phyloP scores from a whole-genome alignment of 2,329 filamentous ascomycete genomes.

The Claviceps africana region DNA sequence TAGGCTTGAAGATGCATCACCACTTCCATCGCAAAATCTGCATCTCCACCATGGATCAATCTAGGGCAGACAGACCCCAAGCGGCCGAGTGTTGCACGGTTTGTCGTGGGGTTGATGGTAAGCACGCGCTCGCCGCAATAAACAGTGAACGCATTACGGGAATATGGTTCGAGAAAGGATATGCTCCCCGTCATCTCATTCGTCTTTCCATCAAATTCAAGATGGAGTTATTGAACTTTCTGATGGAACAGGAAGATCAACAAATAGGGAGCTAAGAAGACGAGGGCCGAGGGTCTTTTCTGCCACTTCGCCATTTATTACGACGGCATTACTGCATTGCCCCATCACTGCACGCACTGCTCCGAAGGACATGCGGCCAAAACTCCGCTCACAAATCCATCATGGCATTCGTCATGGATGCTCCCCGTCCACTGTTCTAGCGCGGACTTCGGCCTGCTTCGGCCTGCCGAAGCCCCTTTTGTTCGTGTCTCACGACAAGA shows the following conservation, averaged over 20 bases:
- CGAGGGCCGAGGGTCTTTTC: neutral
- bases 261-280: neutral
- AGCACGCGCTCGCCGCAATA: neutral
- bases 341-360: no score
- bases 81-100: neutral
- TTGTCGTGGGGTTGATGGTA: neutral
- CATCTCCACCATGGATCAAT: no score
- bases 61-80: no score
- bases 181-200: neutral
- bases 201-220: neutral
- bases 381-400: neutral
- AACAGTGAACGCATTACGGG: neutral
- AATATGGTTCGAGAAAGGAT: neutral
- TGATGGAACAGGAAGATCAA: neutral
- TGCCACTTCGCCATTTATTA: slow-evolving; percentile 2
- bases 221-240: neutral
- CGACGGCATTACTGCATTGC: neutral
- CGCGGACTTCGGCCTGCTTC: neutral
- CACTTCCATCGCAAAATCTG: neutral
- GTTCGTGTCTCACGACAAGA: neutral
- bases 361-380: neutral
- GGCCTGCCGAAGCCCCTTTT: neutral
- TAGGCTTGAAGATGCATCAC: neutral
- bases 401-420: neutral
- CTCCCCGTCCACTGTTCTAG: neutral